A percentile compares a stretch with the other conserved stretches of the same genome.
These are phyloP conservation scores for Diaporthe humulicola DNA, from an alignment of 2,329 filamentous ascomycete genomes.

Conservation along the genomic window DNA sequence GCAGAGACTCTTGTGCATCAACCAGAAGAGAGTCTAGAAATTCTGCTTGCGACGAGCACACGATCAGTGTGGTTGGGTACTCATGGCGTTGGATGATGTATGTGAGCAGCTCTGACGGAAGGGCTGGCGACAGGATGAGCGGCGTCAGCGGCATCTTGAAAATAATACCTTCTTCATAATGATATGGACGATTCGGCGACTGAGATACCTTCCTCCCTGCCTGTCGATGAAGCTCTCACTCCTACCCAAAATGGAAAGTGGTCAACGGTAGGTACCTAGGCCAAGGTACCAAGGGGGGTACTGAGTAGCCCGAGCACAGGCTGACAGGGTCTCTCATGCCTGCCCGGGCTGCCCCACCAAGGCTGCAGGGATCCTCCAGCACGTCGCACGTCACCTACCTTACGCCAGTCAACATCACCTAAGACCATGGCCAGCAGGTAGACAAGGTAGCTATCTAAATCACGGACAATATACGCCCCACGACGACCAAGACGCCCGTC, in stretches of 20 bases:
- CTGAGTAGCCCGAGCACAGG: neutral
- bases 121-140: conserved; percentile 64
- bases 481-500: neutral
- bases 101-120: conserved; percentile 73
- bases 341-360: conserved; percentile 29
- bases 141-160: conserved; percentile 45
- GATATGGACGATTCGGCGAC: neutral
- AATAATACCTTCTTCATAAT: neutral
- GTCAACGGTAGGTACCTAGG: neutral
- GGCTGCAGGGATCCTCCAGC: conserved; percentile 11
- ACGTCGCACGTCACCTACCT: too few relatives aligned
- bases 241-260: neutral
- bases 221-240: neutral
- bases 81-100: conserved; percentile 70
- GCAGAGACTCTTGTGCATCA: conserved; percentile 53
- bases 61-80: conserved; percentile 74
- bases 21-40: conserved; percentile 74
- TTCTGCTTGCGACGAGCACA: conserved; percentile 74
- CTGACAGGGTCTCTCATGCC: neutral
- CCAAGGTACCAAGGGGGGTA: neutral
- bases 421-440: neutral
- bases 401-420: neutral
- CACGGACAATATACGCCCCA: neutral
- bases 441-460: neutral
- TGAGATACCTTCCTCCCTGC: neutral